Percentiles rank a stretch among this genome's conserved stretches.
These are phyloP conservation scores for Trametes maxima DNA, from an alignment of 768 basidiomycete genomes.

Conservation along the genomic window DNA sequence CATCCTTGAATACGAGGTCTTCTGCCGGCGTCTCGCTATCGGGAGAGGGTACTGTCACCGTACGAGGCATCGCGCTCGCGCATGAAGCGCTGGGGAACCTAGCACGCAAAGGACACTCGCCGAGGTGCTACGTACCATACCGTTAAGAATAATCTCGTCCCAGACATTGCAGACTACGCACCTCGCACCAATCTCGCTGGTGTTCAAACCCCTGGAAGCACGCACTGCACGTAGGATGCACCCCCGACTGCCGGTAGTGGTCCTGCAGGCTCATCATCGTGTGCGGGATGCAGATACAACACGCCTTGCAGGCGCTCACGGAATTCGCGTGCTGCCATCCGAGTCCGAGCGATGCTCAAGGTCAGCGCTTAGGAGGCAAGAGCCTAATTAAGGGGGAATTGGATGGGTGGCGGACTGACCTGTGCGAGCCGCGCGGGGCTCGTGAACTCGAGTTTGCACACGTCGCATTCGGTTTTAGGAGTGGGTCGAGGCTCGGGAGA, in stretches of 20 bases:
- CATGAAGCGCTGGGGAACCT: too few species aligned
- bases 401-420: not conserved
- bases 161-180: conserved; percentile 20
- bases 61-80: too few species aligned
- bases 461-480: not conserved
- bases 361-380: too few species aligned
- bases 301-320: not conserved
- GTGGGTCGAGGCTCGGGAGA: not conserved
- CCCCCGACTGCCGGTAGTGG: not conserved
- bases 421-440: not conserved
- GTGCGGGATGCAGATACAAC: not conserved
- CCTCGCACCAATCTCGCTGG: not conserved
- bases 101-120: too few species aligned
- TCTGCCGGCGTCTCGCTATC: too few species aligned
- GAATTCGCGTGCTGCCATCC: not conserved
- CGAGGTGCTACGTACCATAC: too few species aligned
- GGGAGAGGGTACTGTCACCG: too few species aligned
- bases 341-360: too few species aligned
- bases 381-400: not conserved
- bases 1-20: too few species aligned
- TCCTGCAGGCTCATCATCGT: conserved; percentile 8
- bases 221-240: not conserved
- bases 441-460: conserved; percentile 5
- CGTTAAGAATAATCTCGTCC: not conserved
- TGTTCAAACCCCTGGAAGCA: not conserved